Conservation (phyloP, 768 basidiomycete species). For the Hemileccinum rubropunctum region DNA sequence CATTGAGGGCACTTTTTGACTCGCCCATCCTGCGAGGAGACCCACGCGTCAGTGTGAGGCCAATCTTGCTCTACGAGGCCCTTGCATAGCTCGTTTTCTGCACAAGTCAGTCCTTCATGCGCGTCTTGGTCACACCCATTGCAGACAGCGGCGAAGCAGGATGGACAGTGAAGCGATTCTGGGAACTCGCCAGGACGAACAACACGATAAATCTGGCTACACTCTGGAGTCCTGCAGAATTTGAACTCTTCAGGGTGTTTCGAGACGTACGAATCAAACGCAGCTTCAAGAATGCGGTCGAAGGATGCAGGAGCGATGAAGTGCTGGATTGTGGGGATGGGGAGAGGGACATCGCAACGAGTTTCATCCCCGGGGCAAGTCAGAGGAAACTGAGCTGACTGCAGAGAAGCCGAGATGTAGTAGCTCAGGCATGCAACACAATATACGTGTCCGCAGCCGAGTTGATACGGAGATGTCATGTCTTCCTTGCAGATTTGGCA, state of each 20-base stretch:
- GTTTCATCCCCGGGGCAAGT: slow-evolving; percentile 60
- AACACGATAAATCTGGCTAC: background rate
- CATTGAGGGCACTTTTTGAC: slow-evolving; percentile 73
- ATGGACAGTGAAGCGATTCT: slow-evolving; percentile 11
- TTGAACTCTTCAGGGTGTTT: background rate
- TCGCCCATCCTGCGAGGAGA: slow-evolving; percentile 41
- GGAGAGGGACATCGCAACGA: slow-evolving; percentile 49
- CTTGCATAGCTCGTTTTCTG: too few relatives aligned
- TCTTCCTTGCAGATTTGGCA: slow-evolving; percentile 54
- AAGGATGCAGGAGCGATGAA: slow-evolving; percentile 49
- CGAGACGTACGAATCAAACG: slow-evolving; percentile 34
- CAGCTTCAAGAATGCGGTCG: slow-evolving; percentile 49
- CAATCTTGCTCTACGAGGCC: slow-evolving; percentile 40
- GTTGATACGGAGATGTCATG: slow-evolving; percentile 38
- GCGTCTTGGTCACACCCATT: slow-evolving; percentile 50
- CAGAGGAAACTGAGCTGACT: slow-evolving; percentile 56
- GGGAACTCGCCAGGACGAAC: background rate
- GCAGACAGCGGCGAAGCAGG: slow-evolving; percentile 62
- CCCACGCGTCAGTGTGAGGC: slow-evolving; percentile 58
- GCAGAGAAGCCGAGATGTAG: slow-evolving; percentile 54
- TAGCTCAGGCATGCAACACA: slow-evolving; percentile 57
- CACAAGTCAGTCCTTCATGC: slow-evolving; percentile 61
- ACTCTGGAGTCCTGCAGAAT: background rate
- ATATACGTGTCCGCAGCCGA: slow-evolving; percentile 62
- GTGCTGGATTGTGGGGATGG: slow-evolving; percentile 45